Percentiles rank a stretch among this genome's conserved stretches.
phyloP scores from a whole-genome alignment of 768 basidiomycete genomes.

The Termitomyces titanicus region DNA sequence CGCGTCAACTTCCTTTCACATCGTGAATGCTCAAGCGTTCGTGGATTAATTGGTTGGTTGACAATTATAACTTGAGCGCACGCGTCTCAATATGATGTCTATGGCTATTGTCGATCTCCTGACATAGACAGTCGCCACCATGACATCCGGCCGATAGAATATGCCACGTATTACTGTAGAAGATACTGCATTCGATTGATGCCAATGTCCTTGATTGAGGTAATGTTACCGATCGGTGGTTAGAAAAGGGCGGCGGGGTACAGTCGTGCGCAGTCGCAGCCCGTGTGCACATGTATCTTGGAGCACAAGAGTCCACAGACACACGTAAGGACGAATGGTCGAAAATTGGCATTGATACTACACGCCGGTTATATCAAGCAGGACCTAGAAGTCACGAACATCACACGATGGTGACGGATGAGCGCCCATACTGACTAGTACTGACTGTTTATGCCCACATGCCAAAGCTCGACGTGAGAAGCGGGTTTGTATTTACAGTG shows the following conservation, averaged over 20 bases:
- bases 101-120: background rate
- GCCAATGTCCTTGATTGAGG: background rate
- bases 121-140: background rate
- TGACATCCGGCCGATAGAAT: background rate
- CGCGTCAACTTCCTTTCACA: constrained; percentile 1
- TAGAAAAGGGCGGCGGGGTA: background rate
- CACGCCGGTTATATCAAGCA: too few relatives aligned
- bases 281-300: background rate
- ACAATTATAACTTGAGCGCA: too few relatives aligned
- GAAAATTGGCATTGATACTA: background rate
- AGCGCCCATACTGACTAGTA: too few relatives aligned
- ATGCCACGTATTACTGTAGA: too few relatives aligned
- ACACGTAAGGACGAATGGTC: background rate
- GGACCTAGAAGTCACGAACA: background rate
- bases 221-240: background rate
- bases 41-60: too few relatives aligned
- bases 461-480: constrained; percentile 2
- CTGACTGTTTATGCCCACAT: background rate
- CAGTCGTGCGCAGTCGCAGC: background rate
- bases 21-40: too few relatives aligned
- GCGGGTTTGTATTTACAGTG: background rate
- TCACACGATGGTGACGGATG: constrained; percentile 2
- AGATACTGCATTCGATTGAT: background rate
- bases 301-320: background rate
- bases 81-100: too few relatives aligned